Conservation (phyloP, 2,329 filamentous ascomycete genomes). For the Trichophyton benhamiae region DNA sequence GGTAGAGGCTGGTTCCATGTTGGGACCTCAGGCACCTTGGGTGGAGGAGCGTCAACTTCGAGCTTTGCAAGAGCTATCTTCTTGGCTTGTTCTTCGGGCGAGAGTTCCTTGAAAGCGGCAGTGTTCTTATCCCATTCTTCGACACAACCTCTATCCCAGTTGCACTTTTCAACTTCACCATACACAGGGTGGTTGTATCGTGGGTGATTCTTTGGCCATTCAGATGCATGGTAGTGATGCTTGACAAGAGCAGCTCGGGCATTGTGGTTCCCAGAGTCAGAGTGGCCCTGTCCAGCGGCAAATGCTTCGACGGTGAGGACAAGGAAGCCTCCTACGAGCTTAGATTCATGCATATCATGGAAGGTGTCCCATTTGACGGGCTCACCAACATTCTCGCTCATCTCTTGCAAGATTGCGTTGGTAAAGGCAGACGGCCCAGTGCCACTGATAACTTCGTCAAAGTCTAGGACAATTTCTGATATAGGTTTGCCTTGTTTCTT, state of each 20-base stretch:
- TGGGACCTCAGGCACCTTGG: not conserved
- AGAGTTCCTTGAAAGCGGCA: slow-evolving; percentile 46
- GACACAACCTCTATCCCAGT: slow-evolving; percentile 56
- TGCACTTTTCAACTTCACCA: slow-evolving; percentile 58
- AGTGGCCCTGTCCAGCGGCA: slow-evolving; percentile 60
- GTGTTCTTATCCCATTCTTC: slow-evolving; percentile 53
- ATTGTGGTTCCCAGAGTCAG: slow-evolving; percentile 58
- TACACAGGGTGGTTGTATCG: slow-evolving; percentile 56
- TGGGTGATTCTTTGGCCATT: slow-evolving; percentile 56
- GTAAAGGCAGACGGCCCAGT: slow-evolving; percentile 62
- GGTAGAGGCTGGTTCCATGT: not conserved
- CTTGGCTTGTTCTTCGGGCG: slow-evolving; percentile 48
- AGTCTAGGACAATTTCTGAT: slow-evolving; percentile 52
- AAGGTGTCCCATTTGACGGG: slow-evolving; percentile 51
- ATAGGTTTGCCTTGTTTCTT: slow-evolving; percentile 47
- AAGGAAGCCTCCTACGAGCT: slow-evolving; percentile 50
- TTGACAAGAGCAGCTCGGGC: slow-evolving; percentile 54
- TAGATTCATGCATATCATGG: slow-evolving; percentile 54
- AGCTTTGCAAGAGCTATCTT: slow-evolving; percentile 24
- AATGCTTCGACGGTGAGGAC: slow-evolving; percentile 61
- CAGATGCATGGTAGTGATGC: slow-evolving; percentile 63
- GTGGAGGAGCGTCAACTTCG: not conserved
- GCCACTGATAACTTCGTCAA: slow-evolving; percentile 61
- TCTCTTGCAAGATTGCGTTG: slow-evolving; percentile 50
- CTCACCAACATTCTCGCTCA: slow-evolving; percentile 40